Evolutionary conservation across 2,329 filamentous ascomycete species (phyloP).

Genomic region (Pseudocercospora macadamiae): DNA sequence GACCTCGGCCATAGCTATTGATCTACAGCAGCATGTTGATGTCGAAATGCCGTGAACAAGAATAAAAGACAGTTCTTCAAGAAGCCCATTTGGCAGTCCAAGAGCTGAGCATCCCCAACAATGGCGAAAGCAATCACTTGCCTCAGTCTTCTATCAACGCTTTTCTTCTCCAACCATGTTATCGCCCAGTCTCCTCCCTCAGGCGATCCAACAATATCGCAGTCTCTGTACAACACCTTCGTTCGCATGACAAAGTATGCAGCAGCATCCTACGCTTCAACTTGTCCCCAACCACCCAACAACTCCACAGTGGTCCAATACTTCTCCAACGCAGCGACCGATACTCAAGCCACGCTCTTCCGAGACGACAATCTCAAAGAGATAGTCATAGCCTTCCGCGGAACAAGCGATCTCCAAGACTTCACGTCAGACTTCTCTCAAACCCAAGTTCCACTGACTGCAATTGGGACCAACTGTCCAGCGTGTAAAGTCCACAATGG

Average conservation of each 20-base stretch:
- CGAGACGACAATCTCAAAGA: slow-evolving; percentile 12
- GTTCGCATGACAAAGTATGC: slow-evolving; percentile 15
- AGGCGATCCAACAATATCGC: slow-evolving; percentile 4
- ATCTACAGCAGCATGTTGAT: neutral
- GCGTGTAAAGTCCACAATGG: slow-evolving; percentile 16
- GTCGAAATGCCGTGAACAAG: neutral
- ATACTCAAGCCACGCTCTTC: slow-evolving; percentile 17
- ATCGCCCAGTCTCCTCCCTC: neutral
- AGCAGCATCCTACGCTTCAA: slow-evolving; percentile 10
- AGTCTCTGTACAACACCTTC: slow-evolving; percentile 15
- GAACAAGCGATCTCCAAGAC: slow-evolving; percentile 16
- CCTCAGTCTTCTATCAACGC: neutral
- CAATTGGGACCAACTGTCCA: slow-evolving; percentile 14
- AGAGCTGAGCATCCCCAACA: no score
- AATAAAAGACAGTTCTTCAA: no score
- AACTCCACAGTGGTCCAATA: slow-evolving; percentile 14
- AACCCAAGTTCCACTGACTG: slow-evolving; percentile 11
- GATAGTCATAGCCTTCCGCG: slow-evolving; percentile 19
- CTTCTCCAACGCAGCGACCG: slow-evolving; percentile 14
- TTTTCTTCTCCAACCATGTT: no score
- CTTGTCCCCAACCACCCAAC: slow-evolving; percentile 12
- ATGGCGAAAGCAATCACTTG: neutral
- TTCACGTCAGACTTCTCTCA: slow-evolving; percentile 14
- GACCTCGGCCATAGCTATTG: neutral
- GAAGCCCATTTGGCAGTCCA: no score